Evolutionary conservation across 1,284 basidiomycete species (phyloP), one percentile per base, ranked within the genome.

Genomic region (Grifola frondosa): DNA sequence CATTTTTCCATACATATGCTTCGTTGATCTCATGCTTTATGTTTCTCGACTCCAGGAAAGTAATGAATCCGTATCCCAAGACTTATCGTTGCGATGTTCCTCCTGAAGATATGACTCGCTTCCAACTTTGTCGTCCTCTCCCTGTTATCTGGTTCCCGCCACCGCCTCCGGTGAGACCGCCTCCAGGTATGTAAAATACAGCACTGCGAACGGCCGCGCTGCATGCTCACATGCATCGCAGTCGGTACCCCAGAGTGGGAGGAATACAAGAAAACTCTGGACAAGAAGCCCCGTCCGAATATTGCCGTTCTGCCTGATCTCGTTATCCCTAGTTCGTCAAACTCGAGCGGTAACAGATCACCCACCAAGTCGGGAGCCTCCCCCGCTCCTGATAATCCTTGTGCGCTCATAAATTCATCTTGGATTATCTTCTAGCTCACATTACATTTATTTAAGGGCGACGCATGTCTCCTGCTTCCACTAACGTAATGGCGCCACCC

Each of bases 71-170:
- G 0, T 87, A 87, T 54, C 84, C 84, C 0, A 10, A 46, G 4
- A 72, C 80, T 0, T 56, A 64, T 33, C 77, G 73, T 60, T 86
- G 84, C 49, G 60, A 64, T 0, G 58, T 71, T 1, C 83, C 81
- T 1, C 30, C 56, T 0, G 81, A 82, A 57, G 79, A 81, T 50
- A 62, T 53, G 37, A 84, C 78, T 1, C 73, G 73, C 49, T 70
- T 71, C 22, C 60, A 67, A 1, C 62, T 86, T 33, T 87, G 83
- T 51, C 73, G 79, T 3, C 78, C 74, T 15, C 68, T 87, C 17
- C 83, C 80, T 0, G 45, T 53, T 6, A 39, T 39, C 13, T 15
- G 22, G 5, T 55, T 53, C 36, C 50, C 53, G 4, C 42, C 31
- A 4, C 48, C 46, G 3, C 31, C 40, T 13, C 30, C 48, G 16